phyloP scores from a whole-genome alignment of 805 yeast species.

The Pichia phayaonensis region DNA sequence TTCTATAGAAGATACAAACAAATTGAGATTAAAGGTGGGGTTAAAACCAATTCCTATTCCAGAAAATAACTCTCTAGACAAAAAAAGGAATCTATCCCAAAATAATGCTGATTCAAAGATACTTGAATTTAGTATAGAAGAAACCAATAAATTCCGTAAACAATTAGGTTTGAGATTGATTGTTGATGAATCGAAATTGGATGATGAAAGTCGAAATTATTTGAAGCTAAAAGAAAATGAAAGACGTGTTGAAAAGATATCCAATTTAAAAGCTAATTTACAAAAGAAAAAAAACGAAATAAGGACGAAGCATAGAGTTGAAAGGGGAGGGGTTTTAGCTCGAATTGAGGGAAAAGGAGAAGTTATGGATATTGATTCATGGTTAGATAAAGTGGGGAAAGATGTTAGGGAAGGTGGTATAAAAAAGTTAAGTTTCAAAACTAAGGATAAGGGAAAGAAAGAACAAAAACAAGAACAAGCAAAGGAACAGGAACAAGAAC shows the following conservation, averaged over 20 bases:
- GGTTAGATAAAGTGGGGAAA: conserved; percentile 26
- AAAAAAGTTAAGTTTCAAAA: conserved; percentile 9
- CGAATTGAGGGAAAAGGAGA: conserved; percentile 21
- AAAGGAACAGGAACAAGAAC: conserved; percentile 27
- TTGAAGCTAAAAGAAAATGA: conserved; percentile 24
- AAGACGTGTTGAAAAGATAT: conserved; percentile 17
- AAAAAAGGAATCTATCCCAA: neutral
- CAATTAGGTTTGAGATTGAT: conserved; percentile 38
- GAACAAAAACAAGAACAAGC: conserved; percentile 8
- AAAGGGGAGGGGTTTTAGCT: conserved; percentile 22
- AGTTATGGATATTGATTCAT: conserved; percentile 27
- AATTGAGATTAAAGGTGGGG: conserved; percentile 36
- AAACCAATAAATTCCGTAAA: conserved; percentile 38
- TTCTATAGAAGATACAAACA: conserved; percentile 42
- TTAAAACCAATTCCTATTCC: conserved; percentile 35
- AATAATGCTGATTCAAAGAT: conserved; percentile 14
- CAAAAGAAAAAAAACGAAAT: conserved; percentile 13
- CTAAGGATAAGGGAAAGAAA: conserved; percentile 2
- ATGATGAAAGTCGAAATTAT: conserved; percentile 33
- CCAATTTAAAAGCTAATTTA: conserved; percentile 17
- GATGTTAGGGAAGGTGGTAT: neutral
- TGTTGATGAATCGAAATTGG: conserved; percentile 32
- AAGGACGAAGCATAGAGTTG: conserved; percentile 17
- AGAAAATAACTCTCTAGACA: neutral
- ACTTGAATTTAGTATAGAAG: conserved; percentile 30